A percentile compares a stretch with the other conserved stretches of the same genome.
phyloP scores from a whole-genome alignment of 441 rosid genomes.

The Euphorbia corollata region DNA sequence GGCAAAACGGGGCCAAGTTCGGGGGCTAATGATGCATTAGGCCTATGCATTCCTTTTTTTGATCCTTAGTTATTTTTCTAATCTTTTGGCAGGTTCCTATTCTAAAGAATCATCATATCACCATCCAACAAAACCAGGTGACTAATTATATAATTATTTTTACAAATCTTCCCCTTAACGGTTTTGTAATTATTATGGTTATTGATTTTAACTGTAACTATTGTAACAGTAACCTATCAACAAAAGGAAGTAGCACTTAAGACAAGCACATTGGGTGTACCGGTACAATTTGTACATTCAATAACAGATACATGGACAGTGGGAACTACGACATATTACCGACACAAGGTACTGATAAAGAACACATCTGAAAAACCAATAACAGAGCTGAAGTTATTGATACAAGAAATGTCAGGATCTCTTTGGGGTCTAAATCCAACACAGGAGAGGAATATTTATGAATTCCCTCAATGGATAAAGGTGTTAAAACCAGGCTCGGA shows the following conservation, averaged over 20 bases:
- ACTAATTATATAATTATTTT: background rate
- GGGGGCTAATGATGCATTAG: too few species aligned
- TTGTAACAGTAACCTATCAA: conserved; percentile 23
- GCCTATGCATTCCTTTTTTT: too few species aligned
- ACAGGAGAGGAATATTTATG: conserved; percentile 36
- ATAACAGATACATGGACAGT: conserved; percentile 54
- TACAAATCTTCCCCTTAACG: background rate
- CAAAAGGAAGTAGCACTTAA: conserved; percentile 21
- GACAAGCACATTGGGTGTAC: conserved; percentile 25
- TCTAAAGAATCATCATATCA: conserved; percentile 25
- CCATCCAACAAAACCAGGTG: conserved; percentile 18
- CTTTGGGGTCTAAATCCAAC: conserved; percentile 56
- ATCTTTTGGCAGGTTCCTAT: conserved; percentile 28
- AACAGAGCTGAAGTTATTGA: conserved; percentile 36
- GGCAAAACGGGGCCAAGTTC: too few species aligned
- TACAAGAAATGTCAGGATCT: conserved; percentile 48
- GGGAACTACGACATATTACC: conserved; percentile 39
- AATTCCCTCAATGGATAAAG: conserved; percentile 46
- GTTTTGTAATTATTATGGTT: background rate
- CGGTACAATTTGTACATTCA: conserved; percentile 53
- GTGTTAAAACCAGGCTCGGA: conserved; percentile 41
- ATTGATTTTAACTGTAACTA: background rate
- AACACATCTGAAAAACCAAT: conserved; percentile 45
- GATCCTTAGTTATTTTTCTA: background rate
- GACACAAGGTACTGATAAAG: conserved; percentile 63